phyloP scores from a whole-genome alignment of 2,329 filamentous ascomycete genomes.

The Ceratocystis cubensis region DNA sequence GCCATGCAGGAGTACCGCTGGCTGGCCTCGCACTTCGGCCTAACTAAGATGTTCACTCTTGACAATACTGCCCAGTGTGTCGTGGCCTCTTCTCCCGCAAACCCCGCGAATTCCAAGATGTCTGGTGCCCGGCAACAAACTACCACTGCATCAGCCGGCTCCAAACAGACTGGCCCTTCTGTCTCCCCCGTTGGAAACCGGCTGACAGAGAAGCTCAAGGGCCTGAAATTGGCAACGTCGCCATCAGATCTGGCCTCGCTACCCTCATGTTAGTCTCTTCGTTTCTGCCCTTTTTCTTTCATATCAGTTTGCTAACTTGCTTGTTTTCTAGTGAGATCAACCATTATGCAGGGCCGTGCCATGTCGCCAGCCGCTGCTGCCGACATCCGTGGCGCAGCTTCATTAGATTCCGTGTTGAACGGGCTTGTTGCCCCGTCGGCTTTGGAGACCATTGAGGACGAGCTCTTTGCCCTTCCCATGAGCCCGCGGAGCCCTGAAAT shows the following conservation, averaged over 20 bases:
- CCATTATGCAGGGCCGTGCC: slow-evolving; percentile 20
- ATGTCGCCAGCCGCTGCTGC: slow-evolving; percentile 16
- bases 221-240: slow-evolving; percentile 20
- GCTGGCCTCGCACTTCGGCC: slow-evolving; percentile 71
- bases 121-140: not conserved
- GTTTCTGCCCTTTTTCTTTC: not conserved
- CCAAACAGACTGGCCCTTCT: not conserved
- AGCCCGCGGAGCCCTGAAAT: slow-evolving; percentile 79
- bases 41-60: slow-evolving; percentile 27
- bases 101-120: not conserved
- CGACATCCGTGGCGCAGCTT: slow-evolving; percentile 15
- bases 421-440: not conserved
- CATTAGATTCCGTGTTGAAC: slow-evolving; percentile 18
- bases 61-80: slow-evolving; percentile 22
- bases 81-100: not conserved
- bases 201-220: slow-evolving; percentile 20
- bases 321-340: slow-evolving; percentile 15
- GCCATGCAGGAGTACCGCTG: slow-evolving; percentile 70
- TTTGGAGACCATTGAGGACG: slow-evolving; percentile 47
- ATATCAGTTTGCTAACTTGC: slow-evolving; percentile 1
- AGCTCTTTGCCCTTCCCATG: slow-evolving; percentile 75
- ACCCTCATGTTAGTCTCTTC: slow-evolving; percentile 16
- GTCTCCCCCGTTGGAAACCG: not conserved
- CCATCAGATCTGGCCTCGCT: slow-evolving; percentile 19
- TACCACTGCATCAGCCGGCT: not conserved